A percentile compares a stretch with the other conserved stretches of the same genome.
Evolutionary conservation across 108 stramenopile species (phyloP).

Genomic region (Cyclostephanos tholiformis): DNA sequence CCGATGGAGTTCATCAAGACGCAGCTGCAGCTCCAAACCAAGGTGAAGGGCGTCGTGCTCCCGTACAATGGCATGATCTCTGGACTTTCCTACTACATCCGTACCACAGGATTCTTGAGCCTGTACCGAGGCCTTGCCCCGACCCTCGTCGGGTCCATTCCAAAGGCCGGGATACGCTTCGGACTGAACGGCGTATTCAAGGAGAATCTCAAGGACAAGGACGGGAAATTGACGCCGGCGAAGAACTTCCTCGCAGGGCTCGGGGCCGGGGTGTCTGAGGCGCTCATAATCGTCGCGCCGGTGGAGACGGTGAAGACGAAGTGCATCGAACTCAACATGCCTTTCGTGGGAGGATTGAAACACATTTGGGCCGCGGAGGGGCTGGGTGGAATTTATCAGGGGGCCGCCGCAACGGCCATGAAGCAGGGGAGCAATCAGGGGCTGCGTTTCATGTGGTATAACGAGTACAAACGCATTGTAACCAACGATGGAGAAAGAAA

Average conservation of each 20-base stretch:
- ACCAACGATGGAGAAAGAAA: slow-evolving; percentile 76
- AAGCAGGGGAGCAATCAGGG: slow-evolving; percentile 99
- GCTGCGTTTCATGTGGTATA: slow-evolving; percentile 97
- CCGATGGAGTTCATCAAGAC: slow-evolving; percentile 97
- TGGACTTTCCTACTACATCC: slow-evolving; percentile 87
- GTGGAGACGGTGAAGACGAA: slow-evolving; percentile 99
- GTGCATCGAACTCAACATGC: slow-evolving; percentile 91
- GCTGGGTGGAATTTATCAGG: slow-evolving; percentile 94
- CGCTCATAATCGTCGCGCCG: slow-evolving; percentile 93
- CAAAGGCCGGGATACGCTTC: slow-evolving; percentile 98
- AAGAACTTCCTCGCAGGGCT: slow-evolving; percentile 94
- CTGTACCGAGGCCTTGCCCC: slow-evolving; percentile 94
- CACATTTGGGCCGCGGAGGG: slow-evolving; percentile 89
- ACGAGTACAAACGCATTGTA: slow-evolving; percentile 90
- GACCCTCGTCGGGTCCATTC: slow-evolving; percentile 87
- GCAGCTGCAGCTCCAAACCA: slow-evolving; percentile 77
- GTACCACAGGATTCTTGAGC: slow-evolving; percentile 82
- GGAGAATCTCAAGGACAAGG: slow-evolving; percentile 77
- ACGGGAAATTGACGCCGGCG: slow-evolving; percentile 86
- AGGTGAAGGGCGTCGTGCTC: slow-evolving; percentile 60
- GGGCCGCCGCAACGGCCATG: slow-evolving; percentile 89
- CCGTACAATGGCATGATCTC: slow-evolving; percentile 86
- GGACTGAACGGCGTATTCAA: slow-evolving; percentile 90
- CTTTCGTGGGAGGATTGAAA: slow-evolving; percentile 82
- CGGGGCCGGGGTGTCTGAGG: slow-evolving; percentile 93